Conservation (phyloP, 768 basidiomycete genomes). For the Amanita pallidorosea region DNA sequence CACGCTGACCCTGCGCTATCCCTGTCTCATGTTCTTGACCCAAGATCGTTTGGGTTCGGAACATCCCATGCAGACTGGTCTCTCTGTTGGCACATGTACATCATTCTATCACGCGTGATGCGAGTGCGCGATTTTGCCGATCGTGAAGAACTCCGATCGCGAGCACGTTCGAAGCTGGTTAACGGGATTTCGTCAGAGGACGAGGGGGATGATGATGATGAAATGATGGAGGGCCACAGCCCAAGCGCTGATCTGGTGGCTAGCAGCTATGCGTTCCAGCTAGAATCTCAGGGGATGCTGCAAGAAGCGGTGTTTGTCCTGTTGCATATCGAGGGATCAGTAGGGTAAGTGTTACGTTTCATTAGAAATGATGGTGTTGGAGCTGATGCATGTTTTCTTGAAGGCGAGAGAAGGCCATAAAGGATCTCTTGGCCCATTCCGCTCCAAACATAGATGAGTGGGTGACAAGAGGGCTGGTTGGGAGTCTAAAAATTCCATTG, state of each 20-base stretch:
- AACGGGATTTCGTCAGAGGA: conserved; percentile 18
- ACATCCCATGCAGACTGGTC: conserved; percentile 72
- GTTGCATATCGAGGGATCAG: conserved; percentile 73
- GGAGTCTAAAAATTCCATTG: conserved; percentile 71
- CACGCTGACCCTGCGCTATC: conserved; percentile 63
- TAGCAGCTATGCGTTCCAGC: conserved; percentile 75
- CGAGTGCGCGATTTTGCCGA: conserved; percentile 84
- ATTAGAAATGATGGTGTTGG: conserved; percentile 2
- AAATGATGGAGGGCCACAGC: conserved; percentile 66
- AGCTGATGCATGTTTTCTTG: not conserved
- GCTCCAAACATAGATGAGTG: conserved; percentile 61
- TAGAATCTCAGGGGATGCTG: conserved; percentile 73
- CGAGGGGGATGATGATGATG: conserved; percentile 29
- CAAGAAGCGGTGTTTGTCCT: conserved; percentile 85
- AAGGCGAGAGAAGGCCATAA: conserved; percentile 78
- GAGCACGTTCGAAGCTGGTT: conserved; percentile 10
- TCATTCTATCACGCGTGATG: conserved; percentile 76
- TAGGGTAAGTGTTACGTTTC: conserved; percentile 53
- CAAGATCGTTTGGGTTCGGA: conserved; percentile 69
- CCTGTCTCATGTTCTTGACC: conserved; percentile 56
- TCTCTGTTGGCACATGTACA: conserved; percentile 88
- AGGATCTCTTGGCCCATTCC: conserved; percentile 66
- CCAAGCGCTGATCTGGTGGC: conserved; percentile 77
- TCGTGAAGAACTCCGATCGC: conserved; percentile 37
- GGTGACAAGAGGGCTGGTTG: conserved; percentile 59